These are phyloP conservation scores for Gyrodon lividus DNA, from an alignment of 768 basidiomycete genomes.

Conservation along the genomic window DNA sequence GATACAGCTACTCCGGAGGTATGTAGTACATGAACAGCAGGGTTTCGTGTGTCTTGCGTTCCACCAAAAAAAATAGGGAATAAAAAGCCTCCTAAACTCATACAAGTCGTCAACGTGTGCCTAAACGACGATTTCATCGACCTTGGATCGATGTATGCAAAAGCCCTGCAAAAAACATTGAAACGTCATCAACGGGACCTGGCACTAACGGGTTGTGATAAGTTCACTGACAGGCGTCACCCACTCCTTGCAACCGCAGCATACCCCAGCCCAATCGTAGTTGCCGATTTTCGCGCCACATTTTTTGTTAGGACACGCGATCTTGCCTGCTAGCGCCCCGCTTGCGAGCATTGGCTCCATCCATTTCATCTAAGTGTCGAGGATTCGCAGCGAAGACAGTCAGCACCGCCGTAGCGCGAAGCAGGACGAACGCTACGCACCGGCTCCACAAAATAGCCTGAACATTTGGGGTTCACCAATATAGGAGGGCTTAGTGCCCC, in stretches of 20 bases:
- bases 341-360: conserved; percentile 80
- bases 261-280: conserved; percentile 95
- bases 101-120: too few relatives aligned
- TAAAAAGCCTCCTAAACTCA: too few relatives aligned
- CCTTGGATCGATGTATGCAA: conserved; percentile 67
- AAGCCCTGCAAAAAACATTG: conserved; percentile 48
- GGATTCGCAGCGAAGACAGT: too few relatives aligned
- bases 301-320: conserved; percentile 88
- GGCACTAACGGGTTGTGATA: background rate
- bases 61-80: too few relatives aligned
- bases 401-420: background rate
- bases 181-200: background rate
- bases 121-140: conserved; percentile 53
- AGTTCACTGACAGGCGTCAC: conserved; percentile 72
- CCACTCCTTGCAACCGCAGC: conserved; percentile 91
- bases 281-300: conserved; percentile 92
- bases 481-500: conserved; percentile 55
- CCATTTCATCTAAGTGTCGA: conserved; percentile 76
- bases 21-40: too few relatives aligned
- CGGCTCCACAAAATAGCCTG: conserved; percentile 96
- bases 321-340: conserved; percentile 86
- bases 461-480: conserved; percentile 79
- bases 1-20: too few relatives aligned
- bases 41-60: too few relatives aligned
- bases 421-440: conserved; percentile 45